Conservation (phyloP, 2,329 filamentous ascomycete genomes). For the Fonsecaea erecta region DNA sequence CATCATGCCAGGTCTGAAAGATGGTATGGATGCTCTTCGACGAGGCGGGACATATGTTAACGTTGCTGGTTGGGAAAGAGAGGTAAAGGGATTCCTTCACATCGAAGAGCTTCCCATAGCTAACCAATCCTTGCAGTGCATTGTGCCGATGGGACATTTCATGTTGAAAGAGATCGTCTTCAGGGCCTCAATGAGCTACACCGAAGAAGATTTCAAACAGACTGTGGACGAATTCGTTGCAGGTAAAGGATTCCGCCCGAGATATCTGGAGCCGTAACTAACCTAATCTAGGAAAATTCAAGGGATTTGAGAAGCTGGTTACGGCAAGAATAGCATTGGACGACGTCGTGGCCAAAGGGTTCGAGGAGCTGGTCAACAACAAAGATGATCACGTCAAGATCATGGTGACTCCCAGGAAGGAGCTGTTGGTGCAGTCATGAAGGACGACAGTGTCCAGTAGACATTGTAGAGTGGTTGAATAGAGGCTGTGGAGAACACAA, state of each 20-base stretch:
- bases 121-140: slow-evolving; percentile 27
- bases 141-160: slow-evolving; percentile 38
- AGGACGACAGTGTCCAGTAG: background rate
- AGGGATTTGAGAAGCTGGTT: slow-evolving; percentile 42
- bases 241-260: background rate
- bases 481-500: background rate
- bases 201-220: slow-evolving; percentile 42
- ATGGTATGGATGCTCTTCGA: slow-evolving; percentile 54
- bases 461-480: too few species aligned
- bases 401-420: slow-evolving; percentile 37
- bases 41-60: slow-evolving; percentile 58
- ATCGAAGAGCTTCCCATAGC: background rate
- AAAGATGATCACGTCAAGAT: slow-evolving; percentile 46
- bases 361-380: slow-evolving; percentile 41
- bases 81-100: background rate
- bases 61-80: slow-evolving; percentile 58
- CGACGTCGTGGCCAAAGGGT: slow-evolving; percentile 41
- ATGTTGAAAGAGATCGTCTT: slow-evolving; percentile 42
- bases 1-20: slow-evolving; percentile 55
- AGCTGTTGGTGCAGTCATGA: slow-evolving; percentile 13
- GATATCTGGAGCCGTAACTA: background rate
- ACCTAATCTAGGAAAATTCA: slow-evolving; percentile 40
- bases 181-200: slow-evolving; percentile 41
- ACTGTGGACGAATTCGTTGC: slow-evolving; percentile 39
- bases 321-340: slow-evolving; percentile 43